Base-by-base conservation (phyloP, 2,329 filamentous ascomycete genomes). In the Monilinia fructigena region DNA sequence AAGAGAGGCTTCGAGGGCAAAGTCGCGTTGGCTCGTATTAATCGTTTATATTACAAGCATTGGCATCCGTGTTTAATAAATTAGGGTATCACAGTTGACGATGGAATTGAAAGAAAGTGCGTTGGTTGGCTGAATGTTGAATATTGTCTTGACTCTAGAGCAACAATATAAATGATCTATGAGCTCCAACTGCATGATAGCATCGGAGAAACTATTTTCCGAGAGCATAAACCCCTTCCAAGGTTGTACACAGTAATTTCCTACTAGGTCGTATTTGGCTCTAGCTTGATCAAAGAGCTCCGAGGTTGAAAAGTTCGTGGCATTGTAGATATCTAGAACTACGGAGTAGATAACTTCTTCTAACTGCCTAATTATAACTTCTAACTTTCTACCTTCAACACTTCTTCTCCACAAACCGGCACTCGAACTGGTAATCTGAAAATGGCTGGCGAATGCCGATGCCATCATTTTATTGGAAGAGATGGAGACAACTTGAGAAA, bases 181-280 rank as follows among this genome's bases (percentile, higher is more conserved):
- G 14, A 50, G 42, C n/a, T 40, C 38, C 38, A 40, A 4, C 38
- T 60, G 11, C 20, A 45, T 28, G 28, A 50, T 38, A 26, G n/a
- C 28, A 48, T 50, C 53, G 54, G 54, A 55, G 18, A 42, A 56
- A 26, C 10, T 1, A 56, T 60, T 60, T 60, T 60, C 58, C 58
- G 58, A 60, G 58, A 60, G 4, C 8, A 48, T 40, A 4, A 28
- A 18, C 11, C 28, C 12, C 23, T 14, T 2, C 31, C 31, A 28
- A 28, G 28, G 28, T 35, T 5, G 42, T 47, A 20, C 42, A 20
- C 4, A 20, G 20, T n/a, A 7, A 3, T 47, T 47, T 4, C 31
- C 5, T 6, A 35, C 7, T 35, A 35, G 31, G 4, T 7, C 4
- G 28, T 28, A 28, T 28, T 28, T 28, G 4, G 28, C 28, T 28